Conservation (phyloP, 345 rosid genomes). For the Moricandia arvensis region DNA sequence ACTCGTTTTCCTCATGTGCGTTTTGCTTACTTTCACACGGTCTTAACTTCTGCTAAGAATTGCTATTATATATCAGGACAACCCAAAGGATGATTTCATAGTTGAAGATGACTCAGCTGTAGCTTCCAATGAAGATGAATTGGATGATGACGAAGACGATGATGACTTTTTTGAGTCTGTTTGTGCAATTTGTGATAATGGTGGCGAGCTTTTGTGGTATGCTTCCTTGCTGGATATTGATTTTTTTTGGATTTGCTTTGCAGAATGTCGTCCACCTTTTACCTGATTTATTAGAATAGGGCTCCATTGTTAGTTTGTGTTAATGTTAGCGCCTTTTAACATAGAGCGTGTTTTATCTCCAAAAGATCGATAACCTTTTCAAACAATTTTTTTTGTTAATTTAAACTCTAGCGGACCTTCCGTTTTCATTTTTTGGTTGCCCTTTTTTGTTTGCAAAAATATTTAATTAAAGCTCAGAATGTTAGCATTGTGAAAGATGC, state of each 20-base stretch:
- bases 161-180: constrained; percentile 56
- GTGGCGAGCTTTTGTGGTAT: constrained; percentile 75
- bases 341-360: neutral
- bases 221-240: constrained; percentile 26
- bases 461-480: neutral
- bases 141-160: constrained; percentile 43
- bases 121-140: constrained; percentile 44
- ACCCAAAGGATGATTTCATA: constrained; percentile 46
- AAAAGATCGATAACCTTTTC: neutral
- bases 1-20: constrained; percentile 19
- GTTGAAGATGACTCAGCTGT: constrained; percentile 55
- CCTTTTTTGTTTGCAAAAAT: neutral
- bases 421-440: neutral
- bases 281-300: neutral
- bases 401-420: neutral
- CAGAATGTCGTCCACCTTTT: constrained; percentile 17
- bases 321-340: neutral
- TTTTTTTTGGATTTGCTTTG: constrained; percentile 12
- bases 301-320: neutral
- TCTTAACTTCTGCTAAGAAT: constrained; percentile 19
- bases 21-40: neutral
- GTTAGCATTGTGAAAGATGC: constrained; percentile 3
- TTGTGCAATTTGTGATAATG: constrained; percentile 89
- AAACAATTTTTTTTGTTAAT: neutral
- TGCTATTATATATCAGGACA: constrained; percentile 43